Evolutionary conservation across 2,329 filamentous ascomycete genomes (phyloP).

Genomic region (Magnaporthales sp.): DNA sequence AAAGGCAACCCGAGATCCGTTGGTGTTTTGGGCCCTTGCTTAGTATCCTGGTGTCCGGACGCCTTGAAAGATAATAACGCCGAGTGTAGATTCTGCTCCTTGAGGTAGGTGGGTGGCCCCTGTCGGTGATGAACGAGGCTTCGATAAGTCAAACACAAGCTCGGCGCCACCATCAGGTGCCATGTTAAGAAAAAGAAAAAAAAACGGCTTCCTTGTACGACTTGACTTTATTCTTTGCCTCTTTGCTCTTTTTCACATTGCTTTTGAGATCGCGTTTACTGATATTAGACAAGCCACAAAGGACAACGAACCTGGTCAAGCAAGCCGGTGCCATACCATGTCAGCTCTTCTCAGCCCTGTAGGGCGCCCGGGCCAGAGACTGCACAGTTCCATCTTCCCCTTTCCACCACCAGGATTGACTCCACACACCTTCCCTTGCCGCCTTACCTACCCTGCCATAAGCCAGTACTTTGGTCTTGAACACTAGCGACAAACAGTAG

Average conservation of each 20-base stretch:
- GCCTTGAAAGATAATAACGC: background rate
- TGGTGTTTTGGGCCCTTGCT: background rate
- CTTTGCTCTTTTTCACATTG: too few species aligned
- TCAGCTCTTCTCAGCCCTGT: background rate
- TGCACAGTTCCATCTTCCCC: background rate
- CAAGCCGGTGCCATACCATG: background rate
- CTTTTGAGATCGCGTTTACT: background rate
- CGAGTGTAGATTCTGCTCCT: background rate
- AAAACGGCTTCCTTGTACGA: too few species aligned
- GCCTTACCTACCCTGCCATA: too few species aligned
- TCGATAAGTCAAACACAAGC: background rate
- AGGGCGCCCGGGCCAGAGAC: background rate
- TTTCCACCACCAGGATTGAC: too few species aligned
- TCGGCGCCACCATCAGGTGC: background rate
- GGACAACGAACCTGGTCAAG: background rate
- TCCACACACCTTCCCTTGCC: too few species aligned
- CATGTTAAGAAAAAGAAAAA: background rate
- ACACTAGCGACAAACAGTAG: background rate
- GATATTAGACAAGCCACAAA: background rate
- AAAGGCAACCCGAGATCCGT: background rate
- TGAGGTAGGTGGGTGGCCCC: too few species aligned
- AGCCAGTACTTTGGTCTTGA: too few species aligned
- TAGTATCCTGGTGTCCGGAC: background rate
- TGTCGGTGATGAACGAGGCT: background rate
- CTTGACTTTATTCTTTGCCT: background rate